Evolutionary conservation across 805 yeast species (phyloP), one percentile per base, ranked within the genome.

Genomic region (Isabelozyma rhagii): DNA sequence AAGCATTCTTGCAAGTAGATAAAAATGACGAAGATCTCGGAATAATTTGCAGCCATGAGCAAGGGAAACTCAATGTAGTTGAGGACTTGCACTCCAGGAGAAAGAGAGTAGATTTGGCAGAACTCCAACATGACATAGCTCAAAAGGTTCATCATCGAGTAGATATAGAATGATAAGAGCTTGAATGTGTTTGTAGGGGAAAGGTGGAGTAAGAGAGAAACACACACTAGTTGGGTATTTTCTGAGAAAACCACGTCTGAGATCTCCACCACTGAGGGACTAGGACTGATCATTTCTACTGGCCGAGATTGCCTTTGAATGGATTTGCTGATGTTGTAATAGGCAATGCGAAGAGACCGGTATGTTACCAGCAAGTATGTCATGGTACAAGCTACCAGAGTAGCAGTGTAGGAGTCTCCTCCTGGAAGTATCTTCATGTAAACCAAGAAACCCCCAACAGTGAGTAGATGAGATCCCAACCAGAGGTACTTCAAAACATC

Each of bases 141-240:
- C 28, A 52, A 47, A 44, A 68, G 47, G 52, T 68, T 69, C 54
- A 65, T 59, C 45, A 55, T 52, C 2, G 74, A 61, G 50, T 68
- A 69, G 9, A 66, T 52, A 10, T 54, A 52, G 40, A 62, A 62
- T 6, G 72, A 60, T 5, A 63, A 31, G 13, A 67, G 51, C 51
- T 69, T 68, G 44, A 63, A 28, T 36, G 55, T 54, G 8, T 46
- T 31, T 5, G 36, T 49, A 3, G 51, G 44, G 3, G 72, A 60
- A 9, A 54, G 43, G 8, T 56, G 50, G 8, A 56, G 60, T 17
- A 67, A 52, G 9, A 63, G 14, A 0, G 69, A 54, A 40, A 57
- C 53, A 0, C 55, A 59, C 29, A 69, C 54, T 10, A 69, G 53
- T 34, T 58, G 61, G 21, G 67, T 60, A 47, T 62, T 66, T 39